These are phyloP conservation scores for Colletotrichum scovillei DNA, from an alignment of 2,329 filamentous ascomycete species.

Conservation along the genomic window DNA sequence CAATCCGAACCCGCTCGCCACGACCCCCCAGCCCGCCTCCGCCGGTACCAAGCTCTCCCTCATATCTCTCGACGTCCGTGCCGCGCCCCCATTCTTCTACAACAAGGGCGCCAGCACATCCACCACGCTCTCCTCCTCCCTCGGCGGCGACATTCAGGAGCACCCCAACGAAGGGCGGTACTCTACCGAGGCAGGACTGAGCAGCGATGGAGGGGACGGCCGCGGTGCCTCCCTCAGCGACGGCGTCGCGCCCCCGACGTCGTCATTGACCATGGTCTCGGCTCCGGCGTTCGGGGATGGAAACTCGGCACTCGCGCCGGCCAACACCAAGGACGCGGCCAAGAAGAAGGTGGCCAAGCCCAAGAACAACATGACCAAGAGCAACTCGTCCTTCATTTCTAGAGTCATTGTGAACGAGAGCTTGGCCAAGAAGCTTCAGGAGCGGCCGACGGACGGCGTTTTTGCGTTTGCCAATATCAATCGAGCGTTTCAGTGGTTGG, in stretches of 20 bases:
- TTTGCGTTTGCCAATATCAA: slow-evolving; percentile 97
- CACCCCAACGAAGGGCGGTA: slow-evolving; percentile 69
- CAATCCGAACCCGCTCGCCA: slow-evolving; percentile 92
- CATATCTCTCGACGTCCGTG: slow-evolving; percentile 74
- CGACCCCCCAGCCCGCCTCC: slow-evolving; percentile 84
- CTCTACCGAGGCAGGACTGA: slow-evolving; percentile 69
- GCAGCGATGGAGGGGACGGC: slow-evolving; percentile 62
- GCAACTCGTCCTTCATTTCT: slow-evolving; percentile 98
- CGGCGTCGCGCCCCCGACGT: slow-evolving; percentile 49
- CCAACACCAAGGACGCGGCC: slow-evolving; percentile 75
- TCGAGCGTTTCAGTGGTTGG: slow-evolving; percentile 94
- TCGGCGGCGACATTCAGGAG: slow-evolving; percentile 68
- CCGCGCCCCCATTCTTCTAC: slow-evolving; percentile 64
- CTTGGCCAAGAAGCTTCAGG: slow-evolving; percentile 80
- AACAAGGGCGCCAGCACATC: slow-evolving; percentile 60
- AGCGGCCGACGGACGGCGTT: slow-evolving; percentile 81
- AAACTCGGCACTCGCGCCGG: slow-evolving; percentile 77
- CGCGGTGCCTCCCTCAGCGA: slow-evolving; percentile 64
- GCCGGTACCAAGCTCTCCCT: slow-evolving; percentile 87
- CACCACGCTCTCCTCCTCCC: slow-evolving; percentile 59
- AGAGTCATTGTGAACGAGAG: slow-evolving; percentile 91
- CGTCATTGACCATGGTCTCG: slow-evolving; percentile 53
- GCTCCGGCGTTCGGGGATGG: slow-evolving; percentile 86
- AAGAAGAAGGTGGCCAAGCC: slow-evolving; percentile 83
- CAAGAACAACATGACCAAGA: slow-evolving; percentile 98